Evolutionary conservation across 305 asterid genomes (phyloP), one percentile per base, ranked within the genome.

Genomic region (Solanum hybrid): DNA sequence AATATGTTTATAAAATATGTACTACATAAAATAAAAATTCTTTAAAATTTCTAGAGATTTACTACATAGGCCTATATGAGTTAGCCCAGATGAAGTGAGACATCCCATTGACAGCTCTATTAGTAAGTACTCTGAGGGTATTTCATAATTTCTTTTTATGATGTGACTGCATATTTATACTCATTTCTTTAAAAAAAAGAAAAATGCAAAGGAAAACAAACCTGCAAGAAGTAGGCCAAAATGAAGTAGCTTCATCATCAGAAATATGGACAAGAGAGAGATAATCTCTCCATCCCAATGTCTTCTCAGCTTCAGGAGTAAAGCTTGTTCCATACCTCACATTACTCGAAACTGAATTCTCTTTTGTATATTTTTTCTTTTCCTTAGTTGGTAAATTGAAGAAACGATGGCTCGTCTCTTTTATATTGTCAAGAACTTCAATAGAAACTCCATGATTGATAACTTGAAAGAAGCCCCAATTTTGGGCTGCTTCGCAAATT

Each of bases 181-280:
- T 46, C 61, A 5, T 46, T 4, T 46, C 2, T 39, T 11, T 13
- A 29, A 75, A 57, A 29, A 31, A n/a, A 76, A 6, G 61, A 57
- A 10, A 10, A 35, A 29, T 13, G 3, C 16, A 51, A 51, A 39
- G 22, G 22, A 42, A 84, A 8, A 3, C 22, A 5, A 35, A 86
- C 88, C 51, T 86, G 88, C 88, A 86, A 5, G 78, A n/a, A 11
- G 88, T 11, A 8, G 90, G 90, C 90, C 90, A 83, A 22, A 71
- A 33, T 1, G 28, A 14, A 33, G 42, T 5, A 40, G 46, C 74
- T 46, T 40, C 75, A 71, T 89, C 90, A 11, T 83, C 75, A n/a
- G 36, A 76, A 39, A 42, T 16, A 71, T 89, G 12, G 9, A 40
- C 86, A 42, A 81, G 89, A 24, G 39, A 31, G 24, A 71, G 90